Percentiles rank a stretch among this genome's conserved stretches.
Evolutionary conservation across 108 stramenopile species (phyloP).

Genomic region (Stephanodiscus triporus): DNA sequence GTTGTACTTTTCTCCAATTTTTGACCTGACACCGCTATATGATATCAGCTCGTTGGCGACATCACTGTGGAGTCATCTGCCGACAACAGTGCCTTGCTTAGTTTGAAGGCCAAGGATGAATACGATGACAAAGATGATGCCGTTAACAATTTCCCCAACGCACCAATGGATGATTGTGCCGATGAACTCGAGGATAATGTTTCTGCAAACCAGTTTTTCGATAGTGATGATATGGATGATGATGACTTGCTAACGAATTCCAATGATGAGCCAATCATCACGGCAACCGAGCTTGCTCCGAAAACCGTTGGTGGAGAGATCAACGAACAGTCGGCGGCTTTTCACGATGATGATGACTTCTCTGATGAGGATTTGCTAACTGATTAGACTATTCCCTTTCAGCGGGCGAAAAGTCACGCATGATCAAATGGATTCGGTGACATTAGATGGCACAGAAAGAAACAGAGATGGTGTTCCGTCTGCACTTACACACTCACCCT

Average conservation of each 20-base stretch:
- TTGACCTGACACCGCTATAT: background rate
- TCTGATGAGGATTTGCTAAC: conserved; percentile 26
- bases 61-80: conserved; percentile 15
- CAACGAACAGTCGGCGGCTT: background rate
- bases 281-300: background rate
- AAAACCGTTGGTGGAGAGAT: conserved; percentile 3
- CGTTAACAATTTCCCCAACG: background rate
- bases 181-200: background rate
- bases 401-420: background rate
- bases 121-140: conserved; percentile 26
- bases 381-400: background rate
- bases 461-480: background rate
- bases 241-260: conserved; percentile 41
- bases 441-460: background rate
- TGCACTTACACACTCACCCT: background rate
- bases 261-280: background rate
- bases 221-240: conserved; percentile 27
- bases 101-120: conserved; percentile 22
- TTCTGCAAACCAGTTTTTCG: background rate
- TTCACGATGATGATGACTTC: conserved; percentile 19
- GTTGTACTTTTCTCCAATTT: background rate
- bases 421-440: background rate
- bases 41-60: conserved; percentile 38
- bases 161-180: background rate
- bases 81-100: conserved; percentile 12